Evolutionary conservation across 192 early-diverging fungal species (phyloP), one percentile per base, ranked within the genome.

Genomic region (Chytriomyces sp.): DNA sequence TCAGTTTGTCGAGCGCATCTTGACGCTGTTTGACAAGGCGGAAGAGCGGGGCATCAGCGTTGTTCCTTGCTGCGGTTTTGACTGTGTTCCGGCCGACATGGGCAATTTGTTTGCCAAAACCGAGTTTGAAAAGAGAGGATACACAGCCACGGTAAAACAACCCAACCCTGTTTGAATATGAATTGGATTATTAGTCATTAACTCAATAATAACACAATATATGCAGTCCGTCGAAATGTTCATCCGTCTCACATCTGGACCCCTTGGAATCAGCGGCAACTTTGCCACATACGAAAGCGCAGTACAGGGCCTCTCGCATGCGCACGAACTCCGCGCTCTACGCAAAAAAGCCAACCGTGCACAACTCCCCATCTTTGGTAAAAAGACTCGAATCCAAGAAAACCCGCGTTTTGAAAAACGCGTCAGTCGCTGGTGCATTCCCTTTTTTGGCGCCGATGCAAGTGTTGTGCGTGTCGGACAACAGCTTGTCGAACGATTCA

Each of bases 211-310:
- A n/a, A n/a, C n/a, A n/a, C 35, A 2, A 35, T 35, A 35, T 35
- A 35, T 1, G 4, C 35, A 35, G 20, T 57, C 53, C 45, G 86
- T 89, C 28, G 92, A 93, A 70, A 88, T 91, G 83, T 91, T 86
- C 78, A 85, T 91, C 47, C 80, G 80, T 28, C 18, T 90, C 5
- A 77, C 81, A 45, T 35, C 78, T 10, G 90, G 88, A 18, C 79
- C 75, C 47, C 28, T 81, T 53, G 92, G 92, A 3, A 23, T 86
- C 10, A 69, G 74, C 6, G 87, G 69, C 7, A 86, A 92, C 60
- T 91, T 80, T 73, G 91, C 90, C 28, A 93, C 91, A 0, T 93
- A 85, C 78, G 89, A 89, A 45, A 88, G 87, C 47, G 84, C 86
- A 53, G 83, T 81, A 8, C 43, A 79, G 7, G 59, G 76, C n/a